Percentiles rank a stretch among this genome's conserved stretches.
These are phyloP conservation scores for Filobasidium wieringae DNA, from an alignment of 768 basidiomycete species.

Conservation along the genomic window DNA sequence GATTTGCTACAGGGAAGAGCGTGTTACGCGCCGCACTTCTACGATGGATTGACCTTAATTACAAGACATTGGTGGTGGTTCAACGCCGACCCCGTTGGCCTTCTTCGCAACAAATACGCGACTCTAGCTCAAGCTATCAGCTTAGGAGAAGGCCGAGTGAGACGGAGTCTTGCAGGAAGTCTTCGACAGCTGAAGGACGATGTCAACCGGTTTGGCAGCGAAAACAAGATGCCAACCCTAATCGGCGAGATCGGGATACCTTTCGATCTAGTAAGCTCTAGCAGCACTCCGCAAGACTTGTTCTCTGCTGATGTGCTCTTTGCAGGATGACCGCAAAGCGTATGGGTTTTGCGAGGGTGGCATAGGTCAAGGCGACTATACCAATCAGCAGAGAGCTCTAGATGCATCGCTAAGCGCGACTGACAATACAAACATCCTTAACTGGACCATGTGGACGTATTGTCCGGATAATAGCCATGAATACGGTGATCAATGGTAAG, in stretches of 20 bases:
- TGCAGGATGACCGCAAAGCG: slow-evolving; percentile 61
- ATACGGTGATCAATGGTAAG: slow-evolving; percentile 94
- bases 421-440: slow-evolving; percentile 64
- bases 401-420: slow-evolving; percentile 69
- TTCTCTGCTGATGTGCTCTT: slow-evolving; percentile 8
- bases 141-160: slow-evolving; percentile 67
- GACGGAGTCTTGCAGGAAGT: slow-evolving; percentile 66
- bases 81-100: slow-evolving; percentile 51
- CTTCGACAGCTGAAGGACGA: slow-evolving; percentile 72
- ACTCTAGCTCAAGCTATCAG: slow-evolving; percentile 58
- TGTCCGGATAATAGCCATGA: slow-evolving; percentile 54
- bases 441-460: slow-evolving; percentile 81
- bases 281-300: neutral
- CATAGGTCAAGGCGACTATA: slow-evolving; percentile 53
- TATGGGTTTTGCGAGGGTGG: slow-evolving; percentile 63
- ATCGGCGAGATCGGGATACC: slow-evolving; percentile 55
- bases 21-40: slow-evolving; percentile 75
- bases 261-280: slow-evolving; percentile 77
- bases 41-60: slow-evolving; percentile 88
- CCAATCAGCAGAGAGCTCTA: slow-evolving; percentile 61
- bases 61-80: slow-evolving; percentile 74
- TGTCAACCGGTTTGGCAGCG: slow-evolving; percentile 31
- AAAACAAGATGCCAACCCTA: slow-evolving; percentile 34
- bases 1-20: slow-evolving; percentile 54
- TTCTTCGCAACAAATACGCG: slow-evolving; percentile 62